Evolutionary conservation across 768 basidiomycete species (phyloP).

Genomic region (Trametopsis cervina): DNA sequence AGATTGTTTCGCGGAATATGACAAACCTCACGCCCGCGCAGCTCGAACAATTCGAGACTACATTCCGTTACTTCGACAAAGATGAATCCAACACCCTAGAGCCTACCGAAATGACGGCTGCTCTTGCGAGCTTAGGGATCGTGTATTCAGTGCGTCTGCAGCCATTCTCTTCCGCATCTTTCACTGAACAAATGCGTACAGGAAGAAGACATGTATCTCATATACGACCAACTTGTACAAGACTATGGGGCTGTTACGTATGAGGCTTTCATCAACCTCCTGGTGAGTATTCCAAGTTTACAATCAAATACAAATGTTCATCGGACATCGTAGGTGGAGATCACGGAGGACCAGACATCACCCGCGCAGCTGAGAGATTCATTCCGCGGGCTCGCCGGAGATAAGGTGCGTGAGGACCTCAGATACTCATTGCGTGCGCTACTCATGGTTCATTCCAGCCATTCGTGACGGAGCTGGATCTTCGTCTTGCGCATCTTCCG

Average conservation of each 20-base stretch:
- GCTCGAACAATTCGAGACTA: conserved; percentile 93
- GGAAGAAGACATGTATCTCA: conserved; percentile 84
- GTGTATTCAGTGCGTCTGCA: conserved; percentile 65
- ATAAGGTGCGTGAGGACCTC: conserved; percentile 55
- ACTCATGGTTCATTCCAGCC: conserved; percentile 44
- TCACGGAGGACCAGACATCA: conserved; percentile 92
- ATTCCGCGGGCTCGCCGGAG: conserved; percentile 85
- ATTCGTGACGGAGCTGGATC: conserved; percentile 89
- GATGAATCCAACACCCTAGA: conserved; percentile 87
- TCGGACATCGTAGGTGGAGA: conserved; percentile 64
- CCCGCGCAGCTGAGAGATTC: conserved; percentile 88
- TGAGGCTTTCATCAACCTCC: conserved; percentile 89
- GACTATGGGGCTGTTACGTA: conserved; percentile 88
- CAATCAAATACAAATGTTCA: background rate
- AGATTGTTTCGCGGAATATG: conserved; percentile 93
- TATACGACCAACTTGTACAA: conserved; percentile 71
- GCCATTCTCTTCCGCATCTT: background rate
- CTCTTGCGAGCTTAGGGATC: conserved; percentile 89
- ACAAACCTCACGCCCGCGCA: conserved; percentile 94
- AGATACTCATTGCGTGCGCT: background rate
- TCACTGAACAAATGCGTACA: conserved; percentile 20
- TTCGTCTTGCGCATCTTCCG: conserved; percentile 79
- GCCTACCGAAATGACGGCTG: conserved; percentile 84
- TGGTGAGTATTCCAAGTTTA: conserved; percentile 49
- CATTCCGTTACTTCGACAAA: conserved; percentile 95